Evolutionary conservation across 2,329 filamentous ascomycete species (phyloP).

Genomic region (Aspergillus candidus): DNA sequence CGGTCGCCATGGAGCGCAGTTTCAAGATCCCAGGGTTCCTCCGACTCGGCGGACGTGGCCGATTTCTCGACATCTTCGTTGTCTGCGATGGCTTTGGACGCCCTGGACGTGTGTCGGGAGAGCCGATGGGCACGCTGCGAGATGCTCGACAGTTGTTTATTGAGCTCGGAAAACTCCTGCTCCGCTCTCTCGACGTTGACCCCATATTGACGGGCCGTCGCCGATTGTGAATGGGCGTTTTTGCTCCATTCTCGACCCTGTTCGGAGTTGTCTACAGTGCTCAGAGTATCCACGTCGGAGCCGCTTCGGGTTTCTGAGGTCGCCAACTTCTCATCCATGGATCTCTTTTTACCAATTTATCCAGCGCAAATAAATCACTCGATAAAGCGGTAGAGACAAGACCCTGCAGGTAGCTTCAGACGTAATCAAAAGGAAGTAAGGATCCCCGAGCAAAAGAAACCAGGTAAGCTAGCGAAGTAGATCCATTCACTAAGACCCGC

Average conservation of each 20-base stretch:
- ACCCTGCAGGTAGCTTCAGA: too few relatives aligned
- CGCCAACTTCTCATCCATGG: conserved; percentile 17
- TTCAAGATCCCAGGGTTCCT: conserved; percentile 69
- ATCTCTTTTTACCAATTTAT: not conserved
- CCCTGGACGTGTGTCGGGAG: conserved; percentile 28
- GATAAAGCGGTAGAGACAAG: too few relatives aligned
- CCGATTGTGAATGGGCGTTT: conserved; percentile 27
- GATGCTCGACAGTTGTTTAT: conserved; percentile 33
- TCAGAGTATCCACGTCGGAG: conserved; percentile 25
- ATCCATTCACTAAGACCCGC: too few relatives aligned
- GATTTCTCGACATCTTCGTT: conserved; percentile 56
- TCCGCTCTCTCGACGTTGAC: conserved; percentile 44
- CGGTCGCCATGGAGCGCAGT: conserved; percentile 64
- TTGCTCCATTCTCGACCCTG: conserved; percentile 24
- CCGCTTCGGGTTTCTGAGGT: conserved; percentile 12
- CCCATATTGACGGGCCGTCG: conserved; percentile 31
- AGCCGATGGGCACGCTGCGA: conserved; percentile 32
- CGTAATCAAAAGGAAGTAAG: too few relatives aligned
- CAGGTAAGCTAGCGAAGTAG: too few relatives aligned
- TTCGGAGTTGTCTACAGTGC: conserved; percentile 22
- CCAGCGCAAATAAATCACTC: too few relatives aligned
- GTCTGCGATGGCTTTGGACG: conserved; percentile 18
- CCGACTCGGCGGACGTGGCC: conserved; percentile 36
- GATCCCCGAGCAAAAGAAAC: too few relatives aligned
- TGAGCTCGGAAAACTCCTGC: conserved; percentile 38